Conservation (phyloP, 2,329 filamentous ascomycete genomes). For the Diaporthe helianthi region DNA sequence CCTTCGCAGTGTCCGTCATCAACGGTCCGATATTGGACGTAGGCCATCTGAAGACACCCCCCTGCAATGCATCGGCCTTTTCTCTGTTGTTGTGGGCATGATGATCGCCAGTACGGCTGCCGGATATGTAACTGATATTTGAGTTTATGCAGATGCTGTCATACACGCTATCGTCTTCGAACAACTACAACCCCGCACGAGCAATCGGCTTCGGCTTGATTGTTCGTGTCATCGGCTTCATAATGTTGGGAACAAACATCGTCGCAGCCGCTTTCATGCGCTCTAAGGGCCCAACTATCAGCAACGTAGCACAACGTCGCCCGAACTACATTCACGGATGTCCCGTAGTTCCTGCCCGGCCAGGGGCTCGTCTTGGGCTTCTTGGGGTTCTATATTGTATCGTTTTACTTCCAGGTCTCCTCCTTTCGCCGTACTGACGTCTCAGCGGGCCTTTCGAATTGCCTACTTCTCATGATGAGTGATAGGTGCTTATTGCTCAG, state of each 20-base stretch:
- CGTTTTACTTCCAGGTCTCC: conserved; percentile 54
- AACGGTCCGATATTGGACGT: conserved; percentile 51
- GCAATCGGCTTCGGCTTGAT: conserved; percentile 42
- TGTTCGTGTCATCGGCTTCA: conserved; percentile 39
- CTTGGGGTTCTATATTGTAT: conserved; percentile 54
- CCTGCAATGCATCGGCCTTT: conserved; percentile 45
- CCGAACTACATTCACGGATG: conserved; percentile 46
- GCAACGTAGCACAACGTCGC: conserved; percentile 45
- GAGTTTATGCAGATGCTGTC: conserved; percentile 36
- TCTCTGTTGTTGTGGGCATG: conserved; percentile 48
- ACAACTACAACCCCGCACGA: conserved; percentile 34
- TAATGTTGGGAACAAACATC: conserved; percentile 46
- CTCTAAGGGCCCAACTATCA: conserved; percentile 42
- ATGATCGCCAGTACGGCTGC: conserved; percentile 48
- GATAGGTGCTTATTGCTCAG: conserved; percentile 54
- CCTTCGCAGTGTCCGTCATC: conserved; percentile 48
- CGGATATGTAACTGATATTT: not conserved
- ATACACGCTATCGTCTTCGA: conserved; percentile 43
- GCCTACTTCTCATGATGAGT: conserved; percentile 52
- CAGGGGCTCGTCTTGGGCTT: conserved; percentile 49
- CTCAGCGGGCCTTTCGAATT: conserved; percentile 43
- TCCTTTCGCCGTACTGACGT: conserved; percentile 50
- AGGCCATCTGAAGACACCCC: conserved; percentile 49
- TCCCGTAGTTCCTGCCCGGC: conserved; percentile 46
- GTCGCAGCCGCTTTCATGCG: conserved; percentile 49